phyloP scores from a whole-genome alignment of 805 yeast genomes.

The Candida dendrica region DNA sequence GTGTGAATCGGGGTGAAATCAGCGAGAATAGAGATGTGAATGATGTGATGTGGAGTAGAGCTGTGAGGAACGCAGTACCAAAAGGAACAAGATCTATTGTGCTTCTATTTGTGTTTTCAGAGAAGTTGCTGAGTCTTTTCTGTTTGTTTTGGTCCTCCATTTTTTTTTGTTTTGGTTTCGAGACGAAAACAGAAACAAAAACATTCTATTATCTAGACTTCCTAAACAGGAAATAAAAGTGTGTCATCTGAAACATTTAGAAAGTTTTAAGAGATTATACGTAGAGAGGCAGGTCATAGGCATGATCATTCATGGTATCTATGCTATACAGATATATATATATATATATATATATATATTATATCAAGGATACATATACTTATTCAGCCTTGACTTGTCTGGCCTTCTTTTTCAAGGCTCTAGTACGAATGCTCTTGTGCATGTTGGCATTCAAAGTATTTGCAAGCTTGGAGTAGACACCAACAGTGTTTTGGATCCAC shows the following conservation, averaged over 20 bases:
- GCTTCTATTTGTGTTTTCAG: too few relatives aligned
- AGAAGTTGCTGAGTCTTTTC: too few relatives aligned
- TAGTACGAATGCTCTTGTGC: slow-evolving; percentile 72
- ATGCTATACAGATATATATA: background rate
- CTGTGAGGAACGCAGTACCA: too few relatives aligned
- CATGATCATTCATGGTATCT: background rate
- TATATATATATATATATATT: background rate
- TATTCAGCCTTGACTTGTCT: slow-evolving; percentile 20
- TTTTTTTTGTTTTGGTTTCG: background rate
- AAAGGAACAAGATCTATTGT: too few relatives aligned
- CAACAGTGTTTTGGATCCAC: slow-evolving; percentile 68
- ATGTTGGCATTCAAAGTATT: slow-evolving; percentile 60
- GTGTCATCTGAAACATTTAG: background rate
- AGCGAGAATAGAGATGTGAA: too few relatives aligned
- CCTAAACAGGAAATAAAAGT: slow-evolving; percentile 5
- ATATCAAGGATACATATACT: background rate
- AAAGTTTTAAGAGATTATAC: too few relatives aligned
- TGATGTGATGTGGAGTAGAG: too few relatives aligned
- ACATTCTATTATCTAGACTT: slow-evolving; percentile 1
- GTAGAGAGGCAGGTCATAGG: background rate
- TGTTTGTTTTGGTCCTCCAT: too few relatives aligned
- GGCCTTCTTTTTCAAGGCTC: slow-evolving; percentile 77
- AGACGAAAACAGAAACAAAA: background rate
- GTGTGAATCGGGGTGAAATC: too few relatives aligned
- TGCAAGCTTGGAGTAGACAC: slow-evolving; percentile 70